Conservation (phyloP, 2,329 filamentous ascomycete genomes). For the Alternaria arborescens region DNA sequence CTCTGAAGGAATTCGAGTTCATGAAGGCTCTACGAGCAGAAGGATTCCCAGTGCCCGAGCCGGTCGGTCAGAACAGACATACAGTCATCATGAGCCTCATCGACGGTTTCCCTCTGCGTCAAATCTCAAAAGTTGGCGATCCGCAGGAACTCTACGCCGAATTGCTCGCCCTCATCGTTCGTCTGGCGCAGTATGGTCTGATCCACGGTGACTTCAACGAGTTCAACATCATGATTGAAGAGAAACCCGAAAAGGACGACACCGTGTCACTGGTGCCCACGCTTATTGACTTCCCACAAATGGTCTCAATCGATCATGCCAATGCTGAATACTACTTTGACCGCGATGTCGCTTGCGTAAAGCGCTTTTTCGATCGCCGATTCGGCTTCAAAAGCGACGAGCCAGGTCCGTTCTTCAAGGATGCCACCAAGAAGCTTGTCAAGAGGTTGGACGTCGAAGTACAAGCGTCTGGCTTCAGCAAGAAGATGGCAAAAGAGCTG, state of each 20-base stretch:
- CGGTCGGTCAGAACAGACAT: slow-evolving; percentile 88
- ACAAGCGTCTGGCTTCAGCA: slow-evolving; percentile 93
- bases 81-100: slow-evolving; percentile 96
- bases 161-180: slow-evolving; percentile 84
- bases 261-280: slow-evolving; percentile 73
- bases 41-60: slow-evolving; percentile 88
- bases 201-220: slow-evolving; percentile 99
- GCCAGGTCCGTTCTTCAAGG: slow-evolving; percentile 83
- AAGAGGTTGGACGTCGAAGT: slow-evolving; percentile 86
- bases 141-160: slow-evolving; percentile 90
- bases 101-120: slow-evolving; percentile 89
- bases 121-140: slow-evolving; percentile 84
- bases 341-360: slow-evolving; percentile 93
- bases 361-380: slow-evolving; percentile 87
- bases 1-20: slow-evolving; percentile 93
- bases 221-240: slow-evolving; percentile 96
- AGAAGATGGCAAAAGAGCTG: slow-evolving; percentile 94
- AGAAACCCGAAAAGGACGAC: slow-evolving; percentile 58
- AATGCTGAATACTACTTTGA: slow-evolving; percentile 99
- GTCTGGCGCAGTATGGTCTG: slow-evolving; percentile 82
- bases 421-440: slow-evolving; percentile 76
- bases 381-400: slow-evolving; percentile 87
- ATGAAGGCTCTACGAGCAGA: slow-evolving; percentile 86
- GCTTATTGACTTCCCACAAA: slow-evolving; percentile 97
- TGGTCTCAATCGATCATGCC: slow-evolving; percentile 91